Base-by-base conservation (phyloP, 2,329 filamentous ascomycete species). In the Myotisia sp. region DNA sequence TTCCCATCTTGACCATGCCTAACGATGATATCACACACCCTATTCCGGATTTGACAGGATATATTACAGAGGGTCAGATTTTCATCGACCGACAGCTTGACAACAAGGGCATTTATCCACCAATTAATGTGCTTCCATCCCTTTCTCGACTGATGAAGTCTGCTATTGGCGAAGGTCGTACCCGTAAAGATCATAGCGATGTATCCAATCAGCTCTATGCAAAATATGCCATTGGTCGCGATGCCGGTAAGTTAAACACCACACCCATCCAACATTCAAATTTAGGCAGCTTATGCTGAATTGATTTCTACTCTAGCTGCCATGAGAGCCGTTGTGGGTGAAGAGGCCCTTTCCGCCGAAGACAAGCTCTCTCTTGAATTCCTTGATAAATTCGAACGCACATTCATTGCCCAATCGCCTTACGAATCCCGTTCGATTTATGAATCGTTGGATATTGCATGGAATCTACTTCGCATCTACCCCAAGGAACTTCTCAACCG, bases 121-220 rank as follows among this genome's bases (percentile, higher is more conserved):
- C 90, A 13, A 98, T 98, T 69, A 98, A 98, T 67, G 90, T 98
- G 44, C 68, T 98, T 42, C 90, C 90, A 16, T 98, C 90, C 30
- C 79, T 98, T 24, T 98, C 90, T 16, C 90, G 90, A 74, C 79
- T 98, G 56, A 98, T 98, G 90, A 98, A 98, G 65, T 98, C 90
- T 53, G 90, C 90, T 59, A 98, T 98, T 53, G 90, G 90, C 50
- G 86, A 95, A 65, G 84, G 84, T 45, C 87, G 86, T 71, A 98
- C 90, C 17, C 81, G 90, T 51, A 86, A 83, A 62, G 92, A 98
- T 53, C 90, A 98, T 63, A 83, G 84, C 48, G 90, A 98, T 64
- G 90, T 98, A 33, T 98, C 90, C 47, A 98, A 98, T 70, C 90
- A 98, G 70, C 74, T 98, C 45, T 98, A 98, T 60, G 90, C 90